Percentiles rank a stretch among this genome's conserved stretches.
These are phyloP conservation scores for Kwoniella botswanensis DNA, from an alignment of 768 basidiomycete species.

Conservation along the genomic window DNA sequence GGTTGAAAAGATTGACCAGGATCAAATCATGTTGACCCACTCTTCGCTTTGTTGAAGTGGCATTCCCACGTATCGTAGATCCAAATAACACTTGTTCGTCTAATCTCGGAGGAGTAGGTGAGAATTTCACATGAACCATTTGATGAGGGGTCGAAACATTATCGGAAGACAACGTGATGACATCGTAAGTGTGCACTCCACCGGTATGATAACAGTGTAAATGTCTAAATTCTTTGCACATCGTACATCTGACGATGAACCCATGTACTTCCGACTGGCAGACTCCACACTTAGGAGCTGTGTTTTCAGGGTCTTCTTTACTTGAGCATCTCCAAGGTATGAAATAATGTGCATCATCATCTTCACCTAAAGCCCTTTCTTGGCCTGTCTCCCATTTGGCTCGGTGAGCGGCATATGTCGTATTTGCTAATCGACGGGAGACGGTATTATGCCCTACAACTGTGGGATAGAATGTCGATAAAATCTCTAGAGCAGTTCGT, in stretches of 20 bases:
- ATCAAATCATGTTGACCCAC: constrained; percentile 65
- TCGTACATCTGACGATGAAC: constrained; percentile 74
- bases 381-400: constrained; percentile 45
- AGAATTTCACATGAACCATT: constrained; percentile 33
- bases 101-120: constrained; percentile 15
- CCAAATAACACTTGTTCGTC: constrained; percentile 29
- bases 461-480: constrained; percentile 71
- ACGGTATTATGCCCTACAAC: constrained; percentile 71
- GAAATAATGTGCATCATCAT: constrained; percentile 39
- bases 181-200: constrained; percentile 62
- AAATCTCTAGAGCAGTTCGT: constrained; percentile 64
- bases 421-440: constrained; percentile 63
- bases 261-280: constrained; percentile 65
- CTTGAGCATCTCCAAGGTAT: constrained; percentile 44
- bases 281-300: constrained; percentile 62
- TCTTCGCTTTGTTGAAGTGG: constrained; percentile 22
- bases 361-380: constrained; percentile 30
- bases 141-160: constrained; percentile 13
- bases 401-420: constrained; percentile 51
- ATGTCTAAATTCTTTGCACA: constrained; percentile 74
- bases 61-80: constrained; percentile 8
- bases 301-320: constrained; percentile 10
- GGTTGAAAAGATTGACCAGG: constrained; percentile 71
- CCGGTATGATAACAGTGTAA: constrained; percentile 78
- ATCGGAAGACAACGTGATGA: constrained; percentile 23